These are phyloP conservation scores for Raffaelea deltoideospora DNA, from an alignment of 2,329 filamentous ascomycete genomes.

Conservation along the genomic window DNA sequence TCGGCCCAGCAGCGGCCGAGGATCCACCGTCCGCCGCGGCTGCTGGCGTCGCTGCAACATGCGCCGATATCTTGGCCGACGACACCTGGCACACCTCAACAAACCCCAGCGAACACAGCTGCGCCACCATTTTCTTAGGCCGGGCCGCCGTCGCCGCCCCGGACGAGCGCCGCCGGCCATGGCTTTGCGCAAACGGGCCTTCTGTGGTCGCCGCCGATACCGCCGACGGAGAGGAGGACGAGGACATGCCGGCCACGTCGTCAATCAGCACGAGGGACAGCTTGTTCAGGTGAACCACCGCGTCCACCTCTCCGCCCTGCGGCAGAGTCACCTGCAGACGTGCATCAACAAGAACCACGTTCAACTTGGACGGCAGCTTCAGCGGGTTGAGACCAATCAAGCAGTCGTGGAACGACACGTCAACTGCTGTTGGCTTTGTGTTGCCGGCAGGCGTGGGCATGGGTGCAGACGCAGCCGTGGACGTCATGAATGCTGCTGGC, in stretches of 20 bases:
- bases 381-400: conserved; percentile 74
- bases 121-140: conserved; percentile 35
- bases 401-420: conserved; percentile 68
- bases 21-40: conserved; percentile 20
- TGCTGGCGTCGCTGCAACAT: conserved; percentile 40
- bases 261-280: conserved; percentile 75
- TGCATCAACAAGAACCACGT: conserved; percentile 66
- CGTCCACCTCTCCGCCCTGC: conserved; percentile 45
- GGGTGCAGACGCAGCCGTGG: neutral
- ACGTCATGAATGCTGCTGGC: too few relatives aligned
- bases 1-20: too few relatives aligned
- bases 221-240: conserved; percentile 1
- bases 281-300: conserved; percentile 57
- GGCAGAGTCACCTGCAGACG: conserved; percentile 54
- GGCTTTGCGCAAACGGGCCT: conserved; percentile 21
- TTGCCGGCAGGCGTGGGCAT: neutral
- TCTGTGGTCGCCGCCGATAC: conserved; percentile 2
- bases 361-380: conserved; percentile 56
- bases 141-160: conserved; percentile 16
- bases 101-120: conserved; percentile 53
- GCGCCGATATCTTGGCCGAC: conserved; percentile 55
- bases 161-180: conserved; percentile 2
- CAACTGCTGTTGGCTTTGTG: conserved; percentile 47
- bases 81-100: conserved; percentile 81
- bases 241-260: conserved; percentile 37